phyloP scores from a whole-genome alignment of 805 yeast species.

The Candida pseudoglaebosa region DNA sequence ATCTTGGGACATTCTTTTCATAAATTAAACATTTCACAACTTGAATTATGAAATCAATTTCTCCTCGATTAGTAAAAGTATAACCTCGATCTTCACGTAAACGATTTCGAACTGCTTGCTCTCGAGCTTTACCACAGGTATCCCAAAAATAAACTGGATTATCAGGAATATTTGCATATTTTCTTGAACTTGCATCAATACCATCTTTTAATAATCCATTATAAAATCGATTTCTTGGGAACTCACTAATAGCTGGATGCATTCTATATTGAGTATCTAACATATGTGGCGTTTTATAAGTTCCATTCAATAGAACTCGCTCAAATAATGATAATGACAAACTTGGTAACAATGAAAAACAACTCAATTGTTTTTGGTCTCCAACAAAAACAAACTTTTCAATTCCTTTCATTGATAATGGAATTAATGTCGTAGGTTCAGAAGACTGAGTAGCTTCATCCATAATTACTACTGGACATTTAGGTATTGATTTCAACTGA shows the following conservation, averaged over 20 bases:
- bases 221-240: conserved; percentile 53
- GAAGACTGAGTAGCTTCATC: conserved; percentile 79
- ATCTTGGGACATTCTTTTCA: conserved; percentile 47
- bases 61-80: conserved; percentile 56
- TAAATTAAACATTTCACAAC: conserved; percentile 47
- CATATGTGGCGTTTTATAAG: conserved; percentile 60
- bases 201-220: conserved; percentile 53
- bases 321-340: conserved; percentile 67
- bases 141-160: conserved; percentile 62
- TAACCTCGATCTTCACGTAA: conserved; percentile 49
- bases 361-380: conserved; percentile 71
- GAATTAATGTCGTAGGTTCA: conserved; percentile 68
- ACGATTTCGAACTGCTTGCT: conserved; percentile 46
- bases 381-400: conserved; percentile 69
- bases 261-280: conserved; percentile 66
- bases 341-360: conserved; percentile 65
- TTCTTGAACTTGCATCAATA: conserved; percentile 49
- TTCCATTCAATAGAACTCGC: conserved; percentile 58
- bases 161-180: conserved; percentile 38
- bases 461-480: conserved; percentile 66
- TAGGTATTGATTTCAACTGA: conserved; percentile 51
- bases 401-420: conserved; percentile 64
- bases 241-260: conserved; percentile 62
- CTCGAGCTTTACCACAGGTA: conserved; percentile 45
- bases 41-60: conserved; percentile 45